Evolutionary conservation across 495 filamentous ascomycete genomes (phyloP), one percentile per base, ranked within the genome.

Genomic region (Pyrenula aspistea): DNA sequence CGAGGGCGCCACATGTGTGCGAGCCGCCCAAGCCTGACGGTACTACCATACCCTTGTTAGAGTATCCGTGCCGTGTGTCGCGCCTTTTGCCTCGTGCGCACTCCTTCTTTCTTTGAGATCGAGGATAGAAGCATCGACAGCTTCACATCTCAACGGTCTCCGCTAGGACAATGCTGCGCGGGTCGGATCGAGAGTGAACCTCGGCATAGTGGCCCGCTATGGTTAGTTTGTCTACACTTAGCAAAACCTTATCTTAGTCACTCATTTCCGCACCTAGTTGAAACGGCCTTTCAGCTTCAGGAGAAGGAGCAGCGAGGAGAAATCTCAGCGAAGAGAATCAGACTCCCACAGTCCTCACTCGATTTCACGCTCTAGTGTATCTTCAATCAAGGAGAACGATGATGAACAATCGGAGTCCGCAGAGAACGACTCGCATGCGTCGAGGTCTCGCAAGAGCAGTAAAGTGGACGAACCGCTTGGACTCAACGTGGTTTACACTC

Each of bases 401-500:
- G 25, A 25, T 56, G 31, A 2, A 21, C 31, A 8, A 42, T 42
- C 31, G 15, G 31, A 8, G 31, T 42, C 31, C 31, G 4, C 31
- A 15, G 31, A 42, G 31, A 42, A 42, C 15, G 31, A 42, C 15
- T 42, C 31, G 31, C 31, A 42, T 8, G 31, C 4, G 31, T 58
- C 59, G 10, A 58, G 59, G 12, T 47, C 25, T 25, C 59, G 56
- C 31, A 51, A 31, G 20, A 23, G 50, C 19, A 58, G 55, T 51
- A 53, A 55, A 47, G 51, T 48, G 15, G 25, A 55, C 53, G 56
- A 53, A 59, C 67, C 67, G 2, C 60, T 72, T 12, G 71, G 70
- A 20, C 57, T 73, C 0, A 71, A 62, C 22, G 57, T 68, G 11
- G 51, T 72, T 0, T 61, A 68, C 56, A 52, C n/a, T 22, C 64